phyloP scores from a whole-genome alignment of 192 early-diverging fungal species.

The Coemansia sp. region DNA sequence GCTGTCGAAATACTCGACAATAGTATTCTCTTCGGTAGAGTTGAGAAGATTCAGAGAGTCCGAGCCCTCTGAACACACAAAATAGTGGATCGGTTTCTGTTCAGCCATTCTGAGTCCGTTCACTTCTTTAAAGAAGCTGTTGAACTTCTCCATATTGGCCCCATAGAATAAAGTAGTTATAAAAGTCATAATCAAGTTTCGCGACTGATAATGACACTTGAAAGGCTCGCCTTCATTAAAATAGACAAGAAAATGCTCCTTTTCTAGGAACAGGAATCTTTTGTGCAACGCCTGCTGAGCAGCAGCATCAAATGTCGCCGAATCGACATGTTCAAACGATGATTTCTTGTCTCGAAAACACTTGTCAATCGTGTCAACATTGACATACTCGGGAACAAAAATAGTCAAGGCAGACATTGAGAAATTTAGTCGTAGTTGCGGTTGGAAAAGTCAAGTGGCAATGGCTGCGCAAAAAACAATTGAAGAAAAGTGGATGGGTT shows the following conservation, averaged over 20 bases:
- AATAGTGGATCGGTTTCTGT: too few species aligned
- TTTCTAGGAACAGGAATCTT: conserved; percentile 7
- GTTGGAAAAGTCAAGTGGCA: background rate
- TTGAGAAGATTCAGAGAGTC: too few species aligned
- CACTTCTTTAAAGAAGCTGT: background rate
- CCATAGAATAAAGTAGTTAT: background rate
- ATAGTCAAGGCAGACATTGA: background rate
- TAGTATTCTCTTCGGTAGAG: too few species aligned
- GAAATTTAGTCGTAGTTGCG: background rate
- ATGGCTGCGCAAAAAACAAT: background rate
- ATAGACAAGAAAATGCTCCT: conserved; percentile 2
- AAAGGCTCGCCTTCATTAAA: conserved; percentile 5
- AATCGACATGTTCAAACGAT: background rate
- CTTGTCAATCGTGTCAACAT: background rate
- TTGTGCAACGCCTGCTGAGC: background rate
- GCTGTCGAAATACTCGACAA: too few species aligned
- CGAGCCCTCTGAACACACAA: too few species aligned
- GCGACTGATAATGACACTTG: conserved; percentile 9
- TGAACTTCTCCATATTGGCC: too few species aligned
- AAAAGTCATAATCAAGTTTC: background rate
- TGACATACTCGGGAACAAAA: conserved; percentile 12
- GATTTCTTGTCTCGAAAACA: background rate
- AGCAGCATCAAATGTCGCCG: background rate
- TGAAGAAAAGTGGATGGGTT: background rate
- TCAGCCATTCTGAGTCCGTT: too few species aligned